These are phyloP conservation scores for Komagataella populi DNA, from an alignment of 805 yeast genomes.

Conservation along the genomic window DNA sequence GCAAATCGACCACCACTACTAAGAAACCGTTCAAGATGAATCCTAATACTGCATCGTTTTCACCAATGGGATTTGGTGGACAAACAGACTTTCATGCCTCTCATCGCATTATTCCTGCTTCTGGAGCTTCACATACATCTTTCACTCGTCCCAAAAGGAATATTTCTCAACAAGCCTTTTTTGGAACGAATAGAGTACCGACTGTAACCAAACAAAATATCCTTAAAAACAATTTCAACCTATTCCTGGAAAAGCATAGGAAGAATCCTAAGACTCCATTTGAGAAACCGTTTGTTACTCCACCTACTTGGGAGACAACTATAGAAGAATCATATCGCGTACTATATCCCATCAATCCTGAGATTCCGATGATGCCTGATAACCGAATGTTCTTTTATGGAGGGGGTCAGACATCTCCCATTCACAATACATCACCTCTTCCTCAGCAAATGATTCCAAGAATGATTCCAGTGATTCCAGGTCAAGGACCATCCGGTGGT, in stretches of 20 bases:
- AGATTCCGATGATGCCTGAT: not conserved
- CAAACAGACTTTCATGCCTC: constrained; percentile 9
- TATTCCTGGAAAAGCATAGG: constrained; percentile 31
- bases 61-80: constrained; percentile 22
- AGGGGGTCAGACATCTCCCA: not conserved
- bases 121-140: not conserved
- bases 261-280: constrained; percentile 14
- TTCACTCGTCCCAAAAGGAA: constrained; percentile 1
- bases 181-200: constrained; percentile 22
- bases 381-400: not conserved
- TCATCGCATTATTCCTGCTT: constrained; percentile 5
- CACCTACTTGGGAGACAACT: constrained; percentile 66
- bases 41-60: constrained; percentile 54
- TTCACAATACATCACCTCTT: constrained; percentile 2
- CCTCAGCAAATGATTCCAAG: constrained; percentile 1
- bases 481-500: not conserved
- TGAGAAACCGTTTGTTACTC: constrained; percentile 46
- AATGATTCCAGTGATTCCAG: constrained; percentile 1
- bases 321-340: constrained; percentile 41
- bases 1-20: constrained; percentile 24
- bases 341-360: constrained; percentile 28
- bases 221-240: constrained; percentile 33
- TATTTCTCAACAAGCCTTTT: constrained; percentile 17
- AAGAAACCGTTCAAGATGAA: constrained; percentile 58
- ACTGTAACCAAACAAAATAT: constrained; percentile 12